These are phyloP conservation scores for Wickerhamiella pararugosa DNA, from an alignment of 1,139 yeast genomes.

Conservation along the genomic window DNA sequence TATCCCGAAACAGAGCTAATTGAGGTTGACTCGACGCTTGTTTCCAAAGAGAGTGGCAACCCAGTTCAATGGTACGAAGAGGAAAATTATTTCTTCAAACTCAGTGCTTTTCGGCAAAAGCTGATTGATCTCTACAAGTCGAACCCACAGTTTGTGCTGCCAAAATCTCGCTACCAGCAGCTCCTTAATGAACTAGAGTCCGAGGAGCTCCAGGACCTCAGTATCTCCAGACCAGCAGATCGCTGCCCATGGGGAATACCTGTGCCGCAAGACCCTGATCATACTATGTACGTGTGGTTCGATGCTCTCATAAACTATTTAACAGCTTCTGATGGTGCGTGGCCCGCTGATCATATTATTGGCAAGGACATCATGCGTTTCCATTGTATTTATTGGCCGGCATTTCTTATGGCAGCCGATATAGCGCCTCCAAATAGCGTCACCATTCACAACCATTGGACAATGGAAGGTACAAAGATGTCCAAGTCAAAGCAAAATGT, in stretches of 20 bases:
- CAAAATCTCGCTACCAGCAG: slow-evolving; percentile 40
- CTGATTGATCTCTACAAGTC: slow-evolving; percentile 36
- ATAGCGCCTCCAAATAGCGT: slow-evolving; percentile 55
- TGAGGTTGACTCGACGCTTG: slow-evolving; percentile 27
- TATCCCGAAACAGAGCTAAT: slow-evolving; percentile 65
- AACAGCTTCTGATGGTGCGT: slow-evolving; percentile 45
- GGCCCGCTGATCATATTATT: slow-evolving; percentile 64
- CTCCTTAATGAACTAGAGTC: slow-evolving; percentile 42
- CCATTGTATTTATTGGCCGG: slow-evolving; percentile 93
- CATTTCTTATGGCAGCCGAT: slow-evolving; percentile 71
- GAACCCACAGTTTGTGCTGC: slow-evolving; percentile 44
- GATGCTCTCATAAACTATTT: slow-evolving; percentile 84
- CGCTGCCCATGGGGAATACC: slow-evolving; percentile 81
- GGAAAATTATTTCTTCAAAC: slow-evolving; percentile 69
- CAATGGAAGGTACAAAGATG: slow-evolving; percentile 81
- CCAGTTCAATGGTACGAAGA: slow-evolving; percentile 67
- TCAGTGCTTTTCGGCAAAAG: slow-evolving; percentile 42
- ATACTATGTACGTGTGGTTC: slow-evolving; percentile 89
- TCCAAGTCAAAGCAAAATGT: slow-evolving; percentile 88
- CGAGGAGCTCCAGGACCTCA: slow-evolving; percentile 44
- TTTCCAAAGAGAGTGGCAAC: slow-evolving; percentile 62
- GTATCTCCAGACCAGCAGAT: slow-evolving; percentile 68
- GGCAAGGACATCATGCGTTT: slow-evolving; percentile 84
- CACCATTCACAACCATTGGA: slow-evolving; percentile 91
- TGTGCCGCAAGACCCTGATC: slow-evolving; percentile 68